Evolutionary conservation across 805 yeast genomes (phyloP).

Genomic region (Wickerhamiella siamensis): DNA sequence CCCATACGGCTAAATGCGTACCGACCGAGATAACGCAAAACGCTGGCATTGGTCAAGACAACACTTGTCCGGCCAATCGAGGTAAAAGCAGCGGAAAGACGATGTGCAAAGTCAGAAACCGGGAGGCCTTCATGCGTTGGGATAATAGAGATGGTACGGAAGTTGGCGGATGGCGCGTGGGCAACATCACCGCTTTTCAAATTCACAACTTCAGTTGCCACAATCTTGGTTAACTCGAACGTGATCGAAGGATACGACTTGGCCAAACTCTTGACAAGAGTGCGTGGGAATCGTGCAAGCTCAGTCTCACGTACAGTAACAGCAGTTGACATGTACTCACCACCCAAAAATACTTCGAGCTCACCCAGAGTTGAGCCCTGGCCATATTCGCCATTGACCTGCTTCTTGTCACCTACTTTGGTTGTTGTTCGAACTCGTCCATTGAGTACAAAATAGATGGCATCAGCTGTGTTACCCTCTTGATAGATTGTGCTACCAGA

Average conservation of each 20-base stretch:
- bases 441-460: slow-evolving; percentile 75
- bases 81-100: slow-evolving; percentile 54
- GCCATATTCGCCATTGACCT: slow-evolving; percentile 57
- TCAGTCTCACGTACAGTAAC: slow-evolving; percentile 83
- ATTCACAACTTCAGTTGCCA: slow-evolving; percentile 35
- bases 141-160: slow-evolving; percentile 69
- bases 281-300: slow-evolving; percentile 81
- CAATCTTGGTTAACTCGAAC: slow-evolving; percentile 76
- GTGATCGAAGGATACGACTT: slow-evolving; percentile 77
- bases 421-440: slow-evolving; percentile 65
- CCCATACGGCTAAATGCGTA: slow-evolving; percentile 88
- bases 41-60: slow-evolving; percentile 69
- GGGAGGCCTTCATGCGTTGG: slow-evolving; percentile 78
- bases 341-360: slow-evolving; percentile 70
- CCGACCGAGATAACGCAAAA: slow-evolving; percentile 67
- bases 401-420: slow-evolving; percentile 8
- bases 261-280: slow-evolving; percentile 73
- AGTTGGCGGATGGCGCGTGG: slow-evolving; percentile 26
- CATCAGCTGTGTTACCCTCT: slow-evolving; percentile 80
- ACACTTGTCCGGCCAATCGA: slow-evolving; percentile 60
- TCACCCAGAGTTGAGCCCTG: slow-evolving; percentile 94
- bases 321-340: slow-evolving; percentile 56
- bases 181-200: neutral
- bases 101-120: slow-evolving; percentile 68
- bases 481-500: slow-evolving; percentile 70